Conservation (phyloP, 371 early-diverging fungal species). For the Mucor irregularis region DNA sequence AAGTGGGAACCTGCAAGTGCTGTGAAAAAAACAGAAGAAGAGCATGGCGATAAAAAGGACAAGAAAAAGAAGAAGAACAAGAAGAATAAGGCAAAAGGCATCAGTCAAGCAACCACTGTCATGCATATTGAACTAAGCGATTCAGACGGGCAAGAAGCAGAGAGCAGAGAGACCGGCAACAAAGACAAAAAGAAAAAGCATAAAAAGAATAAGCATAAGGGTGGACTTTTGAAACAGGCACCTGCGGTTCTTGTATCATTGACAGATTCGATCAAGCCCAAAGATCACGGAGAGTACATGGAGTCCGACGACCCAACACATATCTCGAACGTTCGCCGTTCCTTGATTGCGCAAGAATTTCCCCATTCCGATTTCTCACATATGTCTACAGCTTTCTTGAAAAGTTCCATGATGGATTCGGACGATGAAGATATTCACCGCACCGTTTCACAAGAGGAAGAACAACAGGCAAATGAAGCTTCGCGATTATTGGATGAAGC, state of each 20-base stretch:
- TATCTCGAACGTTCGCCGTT: constrained; percentile 34
- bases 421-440: not conserved
- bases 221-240: not conserved
- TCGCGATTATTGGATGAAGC: constrained; percentile 11
- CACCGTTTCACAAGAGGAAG: constrained; percentile 5
- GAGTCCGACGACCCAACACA: constrained; percentile 36
- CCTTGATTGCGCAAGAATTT: constrained; percentile 28
- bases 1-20: constrained; percentile 31
- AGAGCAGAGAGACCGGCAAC: too few species aligned
- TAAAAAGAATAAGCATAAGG: too few species aligned
- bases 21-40: not conserved
- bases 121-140: not conserved
- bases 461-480: not conserved
- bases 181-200: not conserved
- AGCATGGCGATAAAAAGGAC: too few species aligned
- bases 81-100: too few species aligned
- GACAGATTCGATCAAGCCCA: constrained; percentile 29
- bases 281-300: constrained; percentile 18
- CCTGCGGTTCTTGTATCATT: constrained; percentile 15
- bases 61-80: too few species aligned
- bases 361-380: constrained; percentile 30
- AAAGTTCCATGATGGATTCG: not conserved
- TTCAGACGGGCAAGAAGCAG: too few species aligned
- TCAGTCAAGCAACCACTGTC: not conserved
- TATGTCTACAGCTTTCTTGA: constrained; percentile 15